phyloP scores from a whole-genome alignment of 2,329 filamentous ascomycete genomes.

The Fusarium sp. region DNA sequence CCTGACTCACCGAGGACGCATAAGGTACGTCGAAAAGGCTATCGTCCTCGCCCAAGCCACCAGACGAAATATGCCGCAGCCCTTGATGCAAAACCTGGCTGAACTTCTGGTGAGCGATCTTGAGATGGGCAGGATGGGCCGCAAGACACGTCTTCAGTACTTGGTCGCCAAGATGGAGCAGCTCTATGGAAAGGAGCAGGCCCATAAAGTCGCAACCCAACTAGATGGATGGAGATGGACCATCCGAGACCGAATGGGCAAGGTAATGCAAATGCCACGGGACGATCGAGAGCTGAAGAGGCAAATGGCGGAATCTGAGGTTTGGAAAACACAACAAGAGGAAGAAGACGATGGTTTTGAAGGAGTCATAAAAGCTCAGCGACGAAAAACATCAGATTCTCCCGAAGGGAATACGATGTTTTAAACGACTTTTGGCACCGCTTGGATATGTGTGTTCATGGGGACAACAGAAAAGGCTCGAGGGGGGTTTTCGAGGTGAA shows the following conservation, averaged over 20 bases:
- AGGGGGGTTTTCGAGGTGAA: neutral
- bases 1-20: constrained; percentile 51
- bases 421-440: neutral
- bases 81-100: constrained; percentile 50
- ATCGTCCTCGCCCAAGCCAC: constrained; percentile 44
- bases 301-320: neutral
- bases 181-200: constrained; percentile 50
- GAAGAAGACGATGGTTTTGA: neutral
- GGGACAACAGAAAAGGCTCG: neutral
- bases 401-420: neutral
- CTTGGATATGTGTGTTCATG: neutral
- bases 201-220: constrained; percentile 23
- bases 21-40: constrained; percentile 52
- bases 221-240: constrained; percentile 46
- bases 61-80: constrained; percentile 46
- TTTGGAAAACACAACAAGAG: neutral
- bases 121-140: constrained; percentile 53
- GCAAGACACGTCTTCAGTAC: constrained; percentile 53
- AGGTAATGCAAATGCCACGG: constrained; percentile 15
- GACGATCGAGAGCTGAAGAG: neutral
- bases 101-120: constrained; percentile 54
- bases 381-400: neutral
- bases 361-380: constrained; percentile 6
- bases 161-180: constrained; percentile 46
- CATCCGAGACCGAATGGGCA: constrained; percentile 17